A percentile compares a stretch with the other conserved stretches of the same genome.
Evolutionary conservation across 1,284 basidiomycete genomes (phyloP).

Genomic region (Boletus chippewaensis): DNA sequence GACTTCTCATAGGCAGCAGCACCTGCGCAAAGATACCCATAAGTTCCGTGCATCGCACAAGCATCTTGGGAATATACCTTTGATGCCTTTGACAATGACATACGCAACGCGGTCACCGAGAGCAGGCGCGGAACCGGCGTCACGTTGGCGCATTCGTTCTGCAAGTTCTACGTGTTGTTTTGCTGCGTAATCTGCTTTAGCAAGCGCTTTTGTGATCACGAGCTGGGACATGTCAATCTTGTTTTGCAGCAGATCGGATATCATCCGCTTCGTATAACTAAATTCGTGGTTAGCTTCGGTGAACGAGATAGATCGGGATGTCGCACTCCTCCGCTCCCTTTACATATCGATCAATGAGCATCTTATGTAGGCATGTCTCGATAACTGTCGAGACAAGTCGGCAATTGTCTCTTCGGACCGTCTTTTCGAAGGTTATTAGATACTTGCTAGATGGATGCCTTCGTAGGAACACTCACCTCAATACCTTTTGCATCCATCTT

Average conservation of each 20-base stretch:
- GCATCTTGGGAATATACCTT: constrained; percentile 46
- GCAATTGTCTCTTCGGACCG: no score
- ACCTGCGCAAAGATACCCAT: constrained; percentile 39
- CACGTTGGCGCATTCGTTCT: constrained; percentile 89
- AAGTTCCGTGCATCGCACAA: neutral
- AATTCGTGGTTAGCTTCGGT: constrained; percentile 7
- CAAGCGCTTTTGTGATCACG: constrained; percentile 92
- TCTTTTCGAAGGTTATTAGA: no score
- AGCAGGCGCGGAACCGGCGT: constrained; percentile 90
- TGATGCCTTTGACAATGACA: constrained; percentile 93
- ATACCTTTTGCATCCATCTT: constrained; percentile 99
- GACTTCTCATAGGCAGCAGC: constrained; percentile 98
- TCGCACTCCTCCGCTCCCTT: constrained; percentile 84
- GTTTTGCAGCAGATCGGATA: constrained; percentile 90
- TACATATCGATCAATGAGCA: constrained; percentile 92
- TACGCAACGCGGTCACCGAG: constrained; percentile 95
- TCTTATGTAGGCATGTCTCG: constrained; percentile 54
- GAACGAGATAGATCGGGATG: constrained; percentile 6
- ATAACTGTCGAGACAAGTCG: no score
- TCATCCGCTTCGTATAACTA: constrained; percentile 89
- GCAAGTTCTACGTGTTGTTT: constrained; percentile 96
- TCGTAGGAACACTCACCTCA: constrained; percentile 53
- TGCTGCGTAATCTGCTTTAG: constrained; percentile 82
- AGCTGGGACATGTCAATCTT: constrained; percentile 96
- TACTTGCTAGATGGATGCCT: neutral